Conservation (phyloP, 2,329 filamentous ascomycete species). For the Neofusicoccum kwambonambiense region DNA sequence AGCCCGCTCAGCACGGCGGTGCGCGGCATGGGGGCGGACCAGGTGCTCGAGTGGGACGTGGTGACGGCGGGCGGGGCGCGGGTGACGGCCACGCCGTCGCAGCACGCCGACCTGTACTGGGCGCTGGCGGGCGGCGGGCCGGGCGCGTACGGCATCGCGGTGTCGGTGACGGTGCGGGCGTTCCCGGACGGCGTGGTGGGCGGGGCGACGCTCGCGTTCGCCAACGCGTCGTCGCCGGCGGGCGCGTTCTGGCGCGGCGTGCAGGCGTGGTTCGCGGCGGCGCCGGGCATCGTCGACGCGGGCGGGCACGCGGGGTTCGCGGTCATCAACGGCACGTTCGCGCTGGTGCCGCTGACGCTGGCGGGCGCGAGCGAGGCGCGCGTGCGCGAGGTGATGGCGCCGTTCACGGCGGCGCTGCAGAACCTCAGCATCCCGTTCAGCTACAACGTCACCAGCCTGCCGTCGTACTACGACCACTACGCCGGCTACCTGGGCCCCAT, state of each 20-base stretch:
- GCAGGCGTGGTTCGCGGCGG: neutral
- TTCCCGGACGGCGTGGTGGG: conserved; percentile 24
- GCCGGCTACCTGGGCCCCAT: conserved; percentile 29
- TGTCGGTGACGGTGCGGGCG: conserved; percentile 31
- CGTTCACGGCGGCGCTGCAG: conserved; percentile 25
- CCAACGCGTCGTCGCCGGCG: neutral
- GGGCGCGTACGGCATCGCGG: conserved; percentile 32
- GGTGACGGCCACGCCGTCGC: conserved; percentile 27
- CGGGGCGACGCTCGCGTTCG: conserved; percentile 26
- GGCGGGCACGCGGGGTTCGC: neutral
- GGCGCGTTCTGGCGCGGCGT: neutral
- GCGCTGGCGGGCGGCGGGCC: conserved; percentile 34
- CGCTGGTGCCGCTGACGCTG: neutral
- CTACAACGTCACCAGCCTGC: conserved; percentile 25
- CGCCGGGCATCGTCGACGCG: neutral
- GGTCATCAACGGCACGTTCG: neutral
- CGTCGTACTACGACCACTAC: conserved; percentile 29
- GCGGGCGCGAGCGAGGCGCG: neutral
- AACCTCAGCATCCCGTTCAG: conserved; percentile 24
- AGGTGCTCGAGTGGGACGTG: conserved; percentile 32
- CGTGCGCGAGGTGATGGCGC: conserved; percentile 19
- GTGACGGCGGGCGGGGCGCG: conserved; percentile 31
- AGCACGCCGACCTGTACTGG: conserved; percentile 38
- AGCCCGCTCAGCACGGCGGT: neutral
- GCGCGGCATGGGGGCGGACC: conserved; percentile 32